Evolutionary conservation across 192 early-diverging fungal genomes (phyloP).

Genomic region (Gaertneriomyces sp.): DNA sequence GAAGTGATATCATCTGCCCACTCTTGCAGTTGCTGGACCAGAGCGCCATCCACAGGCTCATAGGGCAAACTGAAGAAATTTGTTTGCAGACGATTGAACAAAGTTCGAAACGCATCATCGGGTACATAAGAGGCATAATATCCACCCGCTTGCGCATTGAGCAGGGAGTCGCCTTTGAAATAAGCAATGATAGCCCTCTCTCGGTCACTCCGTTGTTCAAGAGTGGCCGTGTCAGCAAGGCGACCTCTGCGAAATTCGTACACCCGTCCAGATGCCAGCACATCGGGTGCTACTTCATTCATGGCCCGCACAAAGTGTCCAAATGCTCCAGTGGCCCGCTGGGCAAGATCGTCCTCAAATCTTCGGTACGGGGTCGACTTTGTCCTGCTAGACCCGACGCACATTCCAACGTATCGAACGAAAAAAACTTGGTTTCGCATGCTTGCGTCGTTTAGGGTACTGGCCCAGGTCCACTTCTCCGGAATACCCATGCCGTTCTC

Average conservation of each 20-base stretch:
- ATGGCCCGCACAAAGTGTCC: neutral
- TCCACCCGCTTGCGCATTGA: slow-evolving; percentile 1
- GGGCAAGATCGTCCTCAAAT: neutral
- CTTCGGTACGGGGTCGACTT: neutral
- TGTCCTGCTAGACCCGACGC: neutral
- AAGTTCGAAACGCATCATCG: neutral
- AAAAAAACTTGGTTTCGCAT: neutral
- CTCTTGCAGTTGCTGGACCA: neutral
- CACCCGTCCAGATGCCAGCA: neutral
- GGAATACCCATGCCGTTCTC: neutral
- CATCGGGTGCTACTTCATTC: neutral
- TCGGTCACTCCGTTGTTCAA: neutral
- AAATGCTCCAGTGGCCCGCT: neutral
- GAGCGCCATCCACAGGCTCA: no score
- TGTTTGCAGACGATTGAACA: neutral
- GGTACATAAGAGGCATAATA: neutral
- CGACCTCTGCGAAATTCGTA: neutral
- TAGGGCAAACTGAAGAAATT: neutral
- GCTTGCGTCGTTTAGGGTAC: neutral
- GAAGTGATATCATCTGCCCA: neutral
- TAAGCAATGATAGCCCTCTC: slow-evolving; percentile 8
- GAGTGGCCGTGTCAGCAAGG: neutral
- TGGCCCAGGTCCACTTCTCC: neutral
- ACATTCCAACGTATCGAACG: neutral
- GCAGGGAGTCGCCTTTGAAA: neutral